Evolutionary conservation across 257 asterid species (phyloP), one percentile per base, ranked within the genome.

Genomic region (Petunia secreta): DNA sequence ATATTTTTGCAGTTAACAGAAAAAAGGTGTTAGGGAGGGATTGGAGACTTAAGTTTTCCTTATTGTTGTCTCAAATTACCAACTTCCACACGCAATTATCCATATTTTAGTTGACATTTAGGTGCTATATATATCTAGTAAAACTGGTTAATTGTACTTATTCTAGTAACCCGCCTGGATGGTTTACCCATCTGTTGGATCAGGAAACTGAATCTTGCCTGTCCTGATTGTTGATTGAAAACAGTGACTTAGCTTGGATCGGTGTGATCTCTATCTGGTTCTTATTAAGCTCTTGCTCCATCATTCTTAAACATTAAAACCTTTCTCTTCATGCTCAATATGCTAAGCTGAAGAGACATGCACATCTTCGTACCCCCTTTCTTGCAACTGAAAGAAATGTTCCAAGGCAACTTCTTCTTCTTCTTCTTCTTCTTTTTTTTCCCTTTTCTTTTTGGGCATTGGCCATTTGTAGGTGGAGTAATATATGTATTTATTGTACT

Each of bases 201-300:
- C 48, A 0, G 8, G 48, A 63, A 11, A 63, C n/a, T 38, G 48
- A 39, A 65, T 39, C 50, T 41, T 6, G 13, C 40, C 14, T 65
- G 36, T 25, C 36, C 74, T 65, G 74, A 65, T 65, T 39, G 14
- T 39, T 65, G 74, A 65, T 39, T 65, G 36, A 65, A 39, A 65
- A 39, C 34, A 1, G 52, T 4, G 52, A 65, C 74, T 65, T 65
- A 41, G 34, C 52, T 65, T 4, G 25, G 74, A 37, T 39, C 15
- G 15, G 36, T 65, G 25, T 39, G 36, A 39, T 39, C 41, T 50
- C 25, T 11, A 41, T 65, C 74, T 39, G 50, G 10, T 41, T 65
- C 4, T 65, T 14, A 39, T 40, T 1, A 65, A 65, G 36, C 53
- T 65, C 50, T 65, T 40, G 36, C 10, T 65, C 74, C 74, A 65